Evolutionary conservation across 2,329 filamentous ascomycete species (phyloP).

Genomic region (Epichloe glyceriae): DNA sequence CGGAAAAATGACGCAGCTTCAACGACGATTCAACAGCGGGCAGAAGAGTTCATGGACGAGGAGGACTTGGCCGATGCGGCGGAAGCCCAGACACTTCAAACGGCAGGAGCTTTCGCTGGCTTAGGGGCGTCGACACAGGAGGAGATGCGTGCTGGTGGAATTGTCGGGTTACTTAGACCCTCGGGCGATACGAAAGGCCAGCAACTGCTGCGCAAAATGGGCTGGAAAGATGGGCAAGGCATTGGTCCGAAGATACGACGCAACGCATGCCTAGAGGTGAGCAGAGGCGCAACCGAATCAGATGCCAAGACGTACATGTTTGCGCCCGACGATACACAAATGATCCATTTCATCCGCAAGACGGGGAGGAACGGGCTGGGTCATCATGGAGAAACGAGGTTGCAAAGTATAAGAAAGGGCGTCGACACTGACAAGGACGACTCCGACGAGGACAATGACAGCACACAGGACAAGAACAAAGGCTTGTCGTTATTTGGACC

Average conservation of each 20-base stretch:
- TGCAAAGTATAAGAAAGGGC: conserved; percentile 26
- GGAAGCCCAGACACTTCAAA: conserved; percentile 63
- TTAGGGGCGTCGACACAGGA: conserved; percentile 56
- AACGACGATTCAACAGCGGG: conserved; percentile 42
- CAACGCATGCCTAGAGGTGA: conserved; percentile 50
- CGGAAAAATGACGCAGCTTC: conserved; percentile 46
- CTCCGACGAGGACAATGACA: conserved; percentile 21
- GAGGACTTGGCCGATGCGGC: conserved; percentile 83
- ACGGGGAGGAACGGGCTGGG: conserved; percentile 59
- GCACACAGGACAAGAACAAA: background rate
- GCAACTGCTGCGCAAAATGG: conserved; percentile 80
- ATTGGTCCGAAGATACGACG: conserved; percentile 77
- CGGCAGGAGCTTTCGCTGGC: conserved; percentile 58
- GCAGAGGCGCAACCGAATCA: conserved; percentile 22
- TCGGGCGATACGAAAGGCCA: conserved; percentile 77
- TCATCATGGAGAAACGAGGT: conserved; percentile 43
- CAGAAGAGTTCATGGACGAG: conserved; percentile 96
- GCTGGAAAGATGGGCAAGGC: conserved; percentile 89
- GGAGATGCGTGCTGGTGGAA: conserved; percentile 30
- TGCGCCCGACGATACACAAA: conserved; percentile 65
- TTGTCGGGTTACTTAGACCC: conserved; percentile 60
- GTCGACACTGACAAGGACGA: conserved; percentile 33
- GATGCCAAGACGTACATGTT: conserved; percentile 54
- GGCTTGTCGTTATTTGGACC: conserved; percentile 11
- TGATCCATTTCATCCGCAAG: conserved; percentile 55